phyloP scores from a whole-genome alignment of 306 rosid genomes.

The Begonia fuchsioides region DNA sequence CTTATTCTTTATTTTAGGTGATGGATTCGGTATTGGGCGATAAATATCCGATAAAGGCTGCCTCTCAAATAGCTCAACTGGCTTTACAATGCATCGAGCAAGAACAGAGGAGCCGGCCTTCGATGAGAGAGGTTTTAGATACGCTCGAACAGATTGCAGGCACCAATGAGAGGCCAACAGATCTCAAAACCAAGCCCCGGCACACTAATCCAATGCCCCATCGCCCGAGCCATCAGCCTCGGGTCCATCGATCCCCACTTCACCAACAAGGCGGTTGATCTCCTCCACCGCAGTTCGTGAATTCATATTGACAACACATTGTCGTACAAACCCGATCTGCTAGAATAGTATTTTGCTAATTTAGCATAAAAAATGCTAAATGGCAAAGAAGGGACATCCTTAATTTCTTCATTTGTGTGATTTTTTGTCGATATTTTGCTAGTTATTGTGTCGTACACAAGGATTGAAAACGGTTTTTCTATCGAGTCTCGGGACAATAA shows the following conservation, averaged over 20 bases:
- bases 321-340: too few species aligned
- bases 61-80: slow-evolving; percentile 53
- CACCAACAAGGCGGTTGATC: slow-evolving; percentile 20
- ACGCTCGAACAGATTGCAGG: slow-evolving; percentile 48
- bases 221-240: slow-evolving; percentile 25
- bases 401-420: too few species aligned
- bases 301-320: neutral
- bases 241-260: slow-evolving; percentile 53
- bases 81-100: slow-evolving; percentile 60
- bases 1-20: neutral
- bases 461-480: too few species aligned
- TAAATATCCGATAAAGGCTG: slow-evolving; percentile 68
- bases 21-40: slow-evolving; percentile 66
- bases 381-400: too few species aligned
- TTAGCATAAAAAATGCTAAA: too few species aligned
- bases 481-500: too few species aligned
- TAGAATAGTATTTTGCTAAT: too few species aligned
- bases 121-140: slow-evolving; percentile 80
- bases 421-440: too few species aligned
- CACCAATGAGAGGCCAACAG: slow-evolving; percentile 28
- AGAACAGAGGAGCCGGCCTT: slow-evolving; percentile 69
- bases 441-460: too few species aligned
- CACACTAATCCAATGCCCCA: slow-evolving; percentile 22
- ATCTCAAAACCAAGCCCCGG: slow-evolving; percentile 21
- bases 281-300: slow-evolving; percentile 15